phyloP scores from a whole-genome alignment of 192 early-diverging fungal genomes.

The Coemansia sp. region DNA sequence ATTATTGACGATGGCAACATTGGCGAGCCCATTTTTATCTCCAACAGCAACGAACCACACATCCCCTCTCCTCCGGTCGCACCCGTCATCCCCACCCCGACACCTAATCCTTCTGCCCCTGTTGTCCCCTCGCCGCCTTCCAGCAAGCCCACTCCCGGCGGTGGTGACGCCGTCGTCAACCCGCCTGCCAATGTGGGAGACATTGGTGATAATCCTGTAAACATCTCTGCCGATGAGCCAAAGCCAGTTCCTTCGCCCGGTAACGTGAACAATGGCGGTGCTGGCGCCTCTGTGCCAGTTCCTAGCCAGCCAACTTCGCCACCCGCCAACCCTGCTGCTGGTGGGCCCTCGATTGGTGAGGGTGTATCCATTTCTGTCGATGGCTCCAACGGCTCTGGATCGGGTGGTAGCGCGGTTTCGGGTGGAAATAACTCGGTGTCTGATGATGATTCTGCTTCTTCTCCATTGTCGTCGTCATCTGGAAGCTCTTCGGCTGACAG shows the following conservation, averaged over 20 bases:
- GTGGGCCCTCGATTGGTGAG: neutral
- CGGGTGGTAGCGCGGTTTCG: neutral
- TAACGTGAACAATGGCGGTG: neutral
- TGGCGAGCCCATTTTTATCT: conserved; percentile 15
- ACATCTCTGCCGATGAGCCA: neutral
- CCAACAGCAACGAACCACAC: neutral
- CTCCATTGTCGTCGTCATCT: neutral
- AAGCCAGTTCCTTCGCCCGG: neutral
- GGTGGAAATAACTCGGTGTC: neutral
- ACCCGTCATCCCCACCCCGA: neutral
- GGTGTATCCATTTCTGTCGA: neutral
- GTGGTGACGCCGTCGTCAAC: neutral
- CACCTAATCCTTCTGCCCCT: neutral
- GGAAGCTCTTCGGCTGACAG: neutral
- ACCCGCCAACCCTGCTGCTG: neutral
- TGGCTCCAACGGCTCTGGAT: neutral
- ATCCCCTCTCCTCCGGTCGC: neutral
- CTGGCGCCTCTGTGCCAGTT: neutral
- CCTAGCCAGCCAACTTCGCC: neutral
- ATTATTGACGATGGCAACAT: neutral
- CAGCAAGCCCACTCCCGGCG: neutral
- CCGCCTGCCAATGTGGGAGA: neutral
- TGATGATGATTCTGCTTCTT: neutral
- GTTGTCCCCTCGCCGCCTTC: neutral
- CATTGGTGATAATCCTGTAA: conserved; percentile 14